Percentiles rank a stretch among this genome's conserved stretches.
phyloP scores from a whole-genome alignment of 768 basidiomycete genomes.

The Leccinum longicurvipes region DNA sequence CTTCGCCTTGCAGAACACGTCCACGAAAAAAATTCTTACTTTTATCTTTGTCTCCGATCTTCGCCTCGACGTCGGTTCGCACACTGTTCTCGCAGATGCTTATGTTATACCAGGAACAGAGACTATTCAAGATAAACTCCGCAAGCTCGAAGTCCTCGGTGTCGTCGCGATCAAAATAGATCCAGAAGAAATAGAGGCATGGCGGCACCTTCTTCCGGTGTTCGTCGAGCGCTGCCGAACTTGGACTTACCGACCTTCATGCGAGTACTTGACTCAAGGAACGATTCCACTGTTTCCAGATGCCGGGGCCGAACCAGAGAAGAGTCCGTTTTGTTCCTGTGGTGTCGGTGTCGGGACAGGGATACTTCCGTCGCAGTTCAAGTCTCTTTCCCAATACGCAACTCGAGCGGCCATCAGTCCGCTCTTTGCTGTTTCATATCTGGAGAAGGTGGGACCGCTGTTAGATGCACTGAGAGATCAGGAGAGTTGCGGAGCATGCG shows the following conservation, averaged over 20 bases:
- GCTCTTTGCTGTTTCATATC: constrained; percentile 49
- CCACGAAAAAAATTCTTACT: constrained; percentile 27
- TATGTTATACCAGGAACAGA: constrained; percentile 41
- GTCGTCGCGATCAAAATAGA: constrained; percentile 15
- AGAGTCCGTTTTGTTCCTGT: constrained; percentile 49
- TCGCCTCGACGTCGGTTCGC: constrained; percentile 45
- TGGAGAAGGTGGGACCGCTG: constrained; percentile 37
- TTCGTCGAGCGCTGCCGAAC: constrained; percentile 51
- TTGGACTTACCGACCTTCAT: constrained; percentile 46
- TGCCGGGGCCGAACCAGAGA: constrained; percentile 29
- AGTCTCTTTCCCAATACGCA: constrained; percentile 38
- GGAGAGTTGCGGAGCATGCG: constrained; percentile 20
- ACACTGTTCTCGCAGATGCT: constrained; percentile 50
- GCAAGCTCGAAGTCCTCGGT: constrained; percentile 6
- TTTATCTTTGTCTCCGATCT: constrained; percentile 47
- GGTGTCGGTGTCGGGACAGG: constrained; percentile 48
- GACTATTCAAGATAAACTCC: constrained; percentile 2
- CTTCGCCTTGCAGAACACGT: constrained; percentile 17
- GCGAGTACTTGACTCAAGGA: constrained; percentile 39
- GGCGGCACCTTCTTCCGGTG: constrained; percentile 51
- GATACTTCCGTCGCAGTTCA: constrained; percentile 38
- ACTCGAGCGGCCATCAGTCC: constrained; percentile 52
- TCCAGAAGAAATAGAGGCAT: constrained; percentile 30
- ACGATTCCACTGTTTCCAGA: constrained; percentile 38
- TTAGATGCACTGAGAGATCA: not conserved